Percentiles rank a stretch among this genome's conserved stretches.
Evolutionary conservation across 441 rosid genomes (phyloP).

Genomic region (Theobroma grandiflorum): DNA sequence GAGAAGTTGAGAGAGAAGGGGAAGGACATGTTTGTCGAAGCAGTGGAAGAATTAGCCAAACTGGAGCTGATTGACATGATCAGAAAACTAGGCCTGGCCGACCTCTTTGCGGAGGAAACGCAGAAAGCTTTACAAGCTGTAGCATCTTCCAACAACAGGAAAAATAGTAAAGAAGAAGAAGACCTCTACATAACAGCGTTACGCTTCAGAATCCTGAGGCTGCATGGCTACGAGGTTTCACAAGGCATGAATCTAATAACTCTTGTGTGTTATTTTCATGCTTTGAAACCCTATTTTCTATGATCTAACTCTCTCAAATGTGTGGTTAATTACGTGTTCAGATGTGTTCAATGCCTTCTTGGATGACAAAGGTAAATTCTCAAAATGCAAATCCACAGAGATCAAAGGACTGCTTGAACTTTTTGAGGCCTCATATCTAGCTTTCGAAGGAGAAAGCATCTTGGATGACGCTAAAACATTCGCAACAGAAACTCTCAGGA

Average conservation of each 20-base stretch:
- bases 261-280: not conserved
- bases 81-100: slow-evolving; percentile 45
- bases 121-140: slow-evolving; percentile 32
- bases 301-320: not conserved
- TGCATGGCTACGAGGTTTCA: slow-evolving; percentile 47
- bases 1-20: slow-evolving; percentile 31
- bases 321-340: slow-evolving; percentile 15
- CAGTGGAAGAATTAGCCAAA: slow-evolving; percentile 30
- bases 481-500: slow-evolving; percentile 29
- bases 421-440: slow-evolving; percentile 54
- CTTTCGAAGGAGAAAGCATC: slow-evolving; percentile 39
- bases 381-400: slow-evolving; percentile 24
- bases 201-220: slow-evolving; percentile 53
- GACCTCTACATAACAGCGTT: slow-evolving; percentile 42
- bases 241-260: slow-evolving; percentile 40
- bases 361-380: slow-evolving; percentile 30
- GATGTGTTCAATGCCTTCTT: slow-evolving; percentile 43
- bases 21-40: slow-evolving; percentile 35
- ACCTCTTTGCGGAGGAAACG: slow-evolving; percentile 45
- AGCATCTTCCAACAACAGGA: slow-evolving; percentile 16
- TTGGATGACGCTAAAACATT: slow-evolving; percentile 43
- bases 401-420: slow-evolving; percentile 45
- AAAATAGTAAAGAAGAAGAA: not conserved
- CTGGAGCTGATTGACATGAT: slow-evolving; percentile 50
- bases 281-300: not conserved